phyloP scores from a whole-genome alignment of 129 eudicot species.

The Pulicaria dysenterica region DNA sequence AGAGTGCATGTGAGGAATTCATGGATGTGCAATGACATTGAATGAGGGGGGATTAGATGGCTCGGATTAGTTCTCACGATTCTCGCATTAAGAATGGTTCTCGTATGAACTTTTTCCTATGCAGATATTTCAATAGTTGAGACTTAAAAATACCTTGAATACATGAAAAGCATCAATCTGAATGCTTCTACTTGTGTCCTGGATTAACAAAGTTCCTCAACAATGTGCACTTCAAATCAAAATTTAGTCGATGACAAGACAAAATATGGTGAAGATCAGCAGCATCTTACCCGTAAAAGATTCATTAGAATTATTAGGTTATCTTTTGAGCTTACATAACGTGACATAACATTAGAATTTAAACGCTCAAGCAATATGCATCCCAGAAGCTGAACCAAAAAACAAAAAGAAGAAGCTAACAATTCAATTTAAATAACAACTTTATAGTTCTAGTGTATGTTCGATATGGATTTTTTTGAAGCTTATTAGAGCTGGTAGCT shows the following conservation, averaged over 20 bases:
- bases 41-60: too few relatives aligned
- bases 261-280: background rate
- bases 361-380: conserved; percentile 70
- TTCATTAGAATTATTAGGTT: conserved; percentile 70
- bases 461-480: too few relatives aligned
- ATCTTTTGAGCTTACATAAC: conserved; percentile 60
- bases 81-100: too few relatives aligned
- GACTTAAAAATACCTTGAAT: conserved; percentile 57
- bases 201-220: conserved; percentile 24
- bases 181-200: conserved; percentile 74
- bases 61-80: too few relatives aligned
- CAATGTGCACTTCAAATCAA: background rate
- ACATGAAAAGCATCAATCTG: conserved; percentile 81
- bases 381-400: conserved; percentile 52
- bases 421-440: background rate
- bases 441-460: background rate
- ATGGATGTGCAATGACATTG: too few relatives aligned
- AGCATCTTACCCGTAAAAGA: conserved; percentile 65
- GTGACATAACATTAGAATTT: conserved; percentile 52
- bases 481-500: too few relatives aligned
- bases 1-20: too few relatives aligned
- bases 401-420: background rate
- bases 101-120: too few relatives aligned
- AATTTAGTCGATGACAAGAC: background rate
- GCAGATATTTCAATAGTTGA: background rate